Evolutionary conservation across 2,329 filamentous ascomycete genomes (phyloP).

Genomic region (Fusarium compactum): DNA sequence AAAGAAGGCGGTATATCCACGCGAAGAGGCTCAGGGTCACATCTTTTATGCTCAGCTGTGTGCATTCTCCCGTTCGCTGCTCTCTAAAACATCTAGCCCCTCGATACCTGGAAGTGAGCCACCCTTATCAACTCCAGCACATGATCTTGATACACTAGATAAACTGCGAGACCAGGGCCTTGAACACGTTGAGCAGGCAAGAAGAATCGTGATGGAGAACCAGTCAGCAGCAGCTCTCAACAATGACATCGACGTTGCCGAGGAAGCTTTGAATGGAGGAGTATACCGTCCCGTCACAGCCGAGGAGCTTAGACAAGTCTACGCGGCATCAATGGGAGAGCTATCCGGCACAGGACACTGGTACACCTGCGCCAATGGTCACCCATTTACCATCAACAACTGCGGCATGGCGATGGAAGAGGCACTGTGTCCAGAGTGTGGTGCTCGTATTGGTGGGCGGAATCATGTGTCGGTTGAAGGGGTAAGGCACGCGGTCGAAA

Average conservation of each 20-base stretch:
- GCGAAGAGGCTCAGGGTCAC: conserved; percentile 1
- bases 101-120: background rate
- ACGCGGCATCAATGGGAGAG: conserved; percentile 1
- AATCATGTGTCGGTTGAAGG: background rate
- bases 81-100: background rate
- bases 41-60: background rate
- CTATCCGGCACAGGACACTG: background rate
- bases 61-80: background rate
- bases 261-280: background rate
- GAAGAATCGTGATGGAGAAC: background rate
- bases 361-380: background rate
- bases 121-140: background rate
- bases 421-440: background rate
- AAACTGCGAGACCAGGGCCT: background rate
- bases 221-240: background rate
- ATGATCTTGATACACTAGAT: background rate
- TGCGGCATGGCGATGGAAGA: conserved; percentile 10
- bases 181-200: background rate
- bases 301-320: conserved; percentile 2
- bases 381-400: conserved; percentile 1
- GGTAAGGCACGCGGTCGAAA: background rate
- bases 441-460: background rate
- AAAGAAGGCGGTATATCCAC: background rate
- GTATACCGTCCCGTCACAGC: conserved; percentile 1
- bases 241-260: background rate